phyloP scores from a whole-genome alignment of 2,329 filamentous ascomycete genomes.

The Ophiostoma perfectum region DNA sequence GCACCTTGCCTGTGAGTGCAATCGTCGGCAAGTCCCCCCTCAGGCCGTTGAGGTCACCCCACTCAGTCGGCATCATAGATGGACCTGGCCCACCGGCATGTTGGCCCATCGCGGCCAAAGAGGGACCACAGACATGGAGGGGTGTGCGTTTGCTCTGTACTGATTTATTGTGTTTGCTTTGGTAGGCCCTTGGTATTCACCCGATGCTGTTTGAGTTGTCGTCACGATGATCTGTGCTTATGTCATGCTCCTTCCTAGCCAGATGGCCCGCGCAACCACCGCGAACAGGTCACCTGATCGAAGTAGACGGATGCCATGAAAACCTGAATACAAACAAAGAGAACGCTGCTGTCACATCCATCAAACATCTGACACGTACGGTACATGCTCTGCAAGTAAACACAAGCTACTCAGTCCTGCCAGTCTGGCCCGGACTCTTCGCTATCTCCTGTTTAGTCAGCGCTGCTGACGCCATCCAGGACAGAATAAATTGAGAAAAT shows the following conservation, averaged over 20 bases:
- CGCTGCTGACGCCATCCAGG: neutral
- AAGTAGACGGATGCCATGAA: neutral
- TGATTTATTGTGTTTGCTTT: neutral
- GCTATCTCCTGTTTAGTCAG: neutral
- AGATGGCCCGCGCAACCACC: too few relatives aligned
- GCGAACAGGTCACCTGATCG: neutral
- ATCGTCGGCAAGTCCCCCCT: neutral
- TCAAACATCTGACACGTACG: neutral
- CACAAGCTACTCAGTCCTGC: neutral
- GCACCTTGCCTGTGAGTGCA: neutral
- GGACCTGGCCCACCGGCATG: neutral
- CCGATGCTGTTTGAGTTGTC: neutral
- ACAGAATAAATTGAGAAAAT: neutral
- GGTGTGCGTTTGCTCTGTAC: neutral
- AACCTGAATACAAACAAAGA: too few relatives aligned
- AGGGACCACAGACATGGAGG: neutral
- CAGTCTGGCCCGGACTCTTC: neutral
- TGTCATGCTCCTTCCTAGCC: neutral
- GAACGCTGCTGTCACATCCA: neutral
- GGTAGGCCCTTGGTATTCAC: too few relatives aligned
- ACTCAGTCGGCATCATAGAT: slow-evolving; percentile 4
- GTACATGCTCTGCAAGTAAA: neutral
- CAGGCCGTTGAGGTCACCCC: neutral
- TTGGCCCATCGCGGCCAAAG: neutral
- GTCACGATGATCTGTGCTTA: neutral